Evolutionary conservation across 257 asterid genomes (phyloP).

Genomic region (Solanum boliviense): DNA sequence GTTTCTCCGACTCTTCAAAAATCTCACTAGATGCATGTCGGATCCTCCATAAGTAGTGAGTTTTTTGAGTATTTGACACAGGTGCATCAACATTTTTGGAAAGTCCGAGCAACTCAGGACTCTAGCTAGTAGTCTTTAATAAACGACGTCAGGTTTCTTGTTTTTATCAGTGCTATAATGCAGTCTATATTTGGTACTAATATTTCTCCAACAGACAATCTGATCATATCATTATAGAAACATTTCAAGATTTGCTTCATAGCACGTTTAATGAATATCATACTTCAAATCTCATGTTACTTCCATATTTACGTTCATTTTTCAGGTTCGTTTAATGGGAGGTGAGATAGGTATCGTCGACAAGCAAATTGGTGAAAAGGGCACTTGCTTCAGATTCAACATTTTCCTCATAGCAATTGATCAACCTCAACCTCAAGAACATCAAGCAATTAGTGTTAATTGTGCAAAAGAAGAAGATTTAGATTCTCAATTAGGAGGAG

Average conservation of each 20-base stretch:
- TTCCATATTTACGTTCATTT: not conserved
- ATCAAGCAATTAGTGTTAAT: not conserved
- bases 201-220: not conserved
- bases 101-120: too few species aligned
- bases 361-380: conserved; percentile 42
- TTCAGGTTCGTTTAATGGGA: conserved; percentile 63
- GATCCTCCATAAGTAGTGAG: too few species aligned
- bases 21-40: too few species aligned
- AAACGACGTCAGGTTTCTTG: too few species aligned
- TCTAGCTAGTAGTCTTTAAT: too few species aligned
- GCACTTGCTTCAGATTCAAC: conserved; percentile 51
- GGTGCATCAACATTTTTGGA: too few species aligned
- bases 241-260: not conserved
- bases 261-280: not conserved
- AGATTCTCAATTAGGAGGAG: conserved; percentile 5
- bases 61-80: too few species aligned
- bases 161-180: too few species aligned
- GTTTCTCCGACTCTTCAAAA: too few species aligned
- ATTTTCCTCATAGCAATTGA: conserved; percentile 11
- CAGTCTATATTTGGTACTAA: too few species aligned
- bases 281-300: not conserved
- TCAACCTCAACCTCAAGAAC: not conserved
- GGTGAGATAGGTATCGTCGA: conserved; percentile 61
- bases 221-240: not conserved
- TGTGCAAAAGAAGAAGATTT: conserved; percentile 8